A percentile compares a stretch with the other conserved stretches of the same genome.
Evolutionary conservation across 208 protist genomes (phyloP).

Genomic region (Trypanosoma caninum): DNA sequence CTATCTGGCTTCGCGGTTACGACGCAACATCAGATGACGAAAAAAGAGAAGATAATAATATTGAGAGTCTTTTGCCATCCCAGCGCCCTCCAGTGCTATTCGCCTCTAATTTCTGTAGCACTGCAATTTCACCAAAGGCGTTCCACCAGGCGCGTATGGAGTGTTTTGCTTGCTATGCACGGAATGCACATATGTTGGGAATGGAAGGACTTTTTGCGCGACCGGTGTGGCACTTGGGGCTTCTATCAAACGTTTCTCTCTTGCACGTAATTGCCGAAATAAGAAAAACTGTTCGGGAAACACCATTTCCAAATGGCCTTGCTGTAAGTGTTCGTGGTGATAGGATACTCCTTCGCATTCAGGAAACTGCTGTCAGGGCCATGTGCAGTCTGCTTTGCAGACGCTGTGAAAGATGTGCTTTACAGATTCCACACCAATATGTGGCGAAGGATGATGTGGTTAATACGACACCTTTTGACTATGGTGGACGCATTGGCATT

Average conservation of each 20-base stretch:
- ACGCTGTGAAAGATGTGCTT: background rate
- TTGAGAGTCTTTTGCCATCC: conserved; percentile 31
- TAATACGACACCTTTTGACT: background rate
- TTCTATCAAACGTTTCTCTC: conserved; percentile 41
- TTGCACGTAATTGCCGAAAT: conserved; percentile 50
- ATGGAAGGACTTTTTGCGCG: conserved; percentile 41
- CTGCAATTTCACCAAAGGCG: conserved; percentile 41
- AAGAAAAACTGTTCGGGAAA: conserved; percentile 27
- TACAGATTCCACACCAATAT: background rate
- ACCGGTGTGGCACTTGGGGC: conserved; percentile 33
- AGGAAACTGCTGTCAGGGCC: conserved; percentile 1
- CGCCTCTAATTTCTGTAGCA: conserved; percentile 36
- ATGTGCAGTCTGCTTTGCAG: background rate
- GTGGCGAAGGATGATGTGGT: background rate
- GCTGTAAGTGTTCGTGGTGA: conserved; percentile 2
- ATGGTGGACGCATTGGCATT: conserved; percentile 12
- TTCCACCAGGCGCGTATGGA: conserved; percentile 39
- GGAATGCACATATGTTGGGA: conserved; percentile 36
- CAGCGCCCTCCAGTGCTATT: conserved; percentile 42
- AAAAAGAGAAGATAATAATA: conserved; percentile 41
- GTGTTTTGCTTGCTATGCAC: conserved; percentile 35
- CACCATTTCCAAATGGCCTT: background rate
- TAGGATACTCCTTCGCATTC: background rate
- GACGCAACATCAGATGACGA: conserved; percentile 27
- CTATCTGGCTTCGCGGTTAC: conserved; percentile 48